phyloP scores from a whole-genome alignment of 2,329 filamentous ascomycete species.

The Penicillium sp. region DNA sequence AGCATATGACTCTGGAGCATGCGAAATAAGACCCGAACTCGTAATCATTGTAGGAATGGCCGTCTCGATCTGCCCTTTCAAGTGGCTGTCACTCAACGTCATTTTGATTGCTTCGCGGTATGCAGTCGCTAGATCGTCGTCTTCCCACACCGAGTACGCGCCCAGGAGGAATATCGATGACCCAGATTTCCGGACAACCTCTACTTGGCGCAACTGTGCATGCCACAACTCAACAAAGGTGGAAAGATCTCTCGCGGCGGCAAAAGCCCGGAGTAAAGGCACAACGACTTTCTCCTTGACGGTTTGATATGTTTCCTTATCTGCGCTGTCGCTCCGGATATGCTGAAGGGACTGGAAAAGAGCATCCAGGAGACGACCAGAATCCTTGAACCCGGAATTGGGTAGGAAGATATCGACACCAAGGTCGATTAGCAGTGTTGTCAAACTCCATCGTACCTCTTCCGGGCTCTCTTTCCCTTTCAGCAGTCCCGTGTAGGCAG shows the following conservation, averaged over 20 bases:
- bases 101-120: constrained; percentile 33
- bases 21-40: constrained; percentile 25
- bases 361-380: constrained; percentile 31
- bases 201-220: constrained; percentile 33
- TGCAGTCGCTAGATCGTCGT: constrained; percentile 38
- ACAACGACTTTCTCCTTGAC: constrained; percentile 38
- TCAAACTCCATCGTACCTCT: constrained; percentile 38
- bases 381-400: constrained; percentile 39
- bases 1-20: constrained; percentile 28
- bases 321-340: constrained; percentile 19
- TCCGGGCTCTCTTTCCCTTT: constrained; percentile 24
- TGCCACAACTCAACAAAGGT: constrained; percentile 40
- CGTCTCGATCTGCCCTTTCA: constrained; percentile 28
- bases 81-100: constrained; percentile 26
- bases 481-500: constrained; percentile 38
- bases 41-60: constrained; percentile 26
- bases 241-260: constrained; percentile 36
- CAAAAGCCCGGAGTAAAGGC: constrained; percentile 38
- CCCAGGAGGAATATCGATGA: constrained; percentile 12
- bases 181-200: constrained; percentile 25
- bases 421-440: constrained; percentile 38
- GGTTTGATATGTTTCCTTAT: constrained; percentile 23
- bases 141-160: constrained; percentile 41
- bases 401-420: constrained; percentile 43
- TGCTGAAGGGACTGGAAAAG: constrained; percentile 33